Evolutionary conservation across 495 filamentous ascomycete genomes (phyloP).

Genomic region (Tuber calosporum): DNA sequence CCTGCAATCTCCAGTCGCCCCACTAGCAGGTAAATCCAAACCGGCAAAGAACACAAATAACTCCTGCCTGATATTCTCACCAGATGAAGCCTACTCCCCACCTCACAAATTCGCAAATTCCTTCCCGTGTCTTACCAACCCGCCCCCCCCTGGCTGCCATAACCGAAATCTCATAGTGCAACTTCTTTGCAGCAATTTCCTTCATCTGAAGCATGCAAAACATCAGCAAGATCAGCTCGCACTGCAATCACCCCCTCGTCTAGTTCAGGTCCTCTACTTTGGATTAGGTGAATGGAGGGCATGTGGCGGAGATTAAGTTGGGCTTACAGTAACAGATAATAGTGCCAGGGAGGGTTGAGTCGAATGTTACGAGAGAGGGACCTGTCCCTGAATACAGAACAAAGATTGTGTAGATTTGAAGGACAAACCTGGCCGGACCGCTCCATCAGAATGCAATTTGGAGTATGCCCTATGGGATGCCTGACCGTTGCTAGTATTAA

Average conservation of each 20-base stretch:
- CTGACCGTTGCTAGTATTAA: too few relatives aligned
- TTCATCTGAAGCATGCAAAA: constrained; percentile 93
- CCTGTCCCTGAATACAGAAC: too few relatives aligned
- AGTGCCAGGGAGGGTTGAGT: background rate
- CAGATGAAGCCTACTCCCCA: constrained; percentile 74
- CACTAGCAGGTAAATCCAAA: constrained; percentile 39
- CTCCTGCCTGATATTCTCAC: constrained; percentile 25
- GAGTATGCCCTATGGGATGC: too few relatives aligned
- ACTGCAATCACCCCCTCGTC: constrained; percentile 85
- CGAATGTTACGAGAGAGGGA: background rate
- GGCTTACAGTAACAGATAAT: background rate
- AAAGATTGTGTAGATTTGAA: too few relatives aligned
- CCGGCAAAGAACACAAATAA: constrained; percentile 10
- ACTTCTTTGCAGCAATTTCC: constrained; percentile 90
- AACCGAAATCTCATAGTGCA: constrained; percentile 81
- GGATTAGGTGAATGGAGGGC: background rate
- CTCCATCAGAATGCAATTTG: too few relatives aligned
- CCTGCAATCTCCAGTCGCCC: constrained; percentile 61
- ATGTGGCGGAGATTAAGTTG: background rate
- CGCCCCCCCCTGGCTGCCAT: constrained; percentile 69
- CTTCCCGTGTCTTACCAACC: constrained; percentile 6
- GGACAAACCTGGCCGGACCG: too few relatives aligned
- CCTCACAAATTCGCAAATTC: constrained; percentile 63
- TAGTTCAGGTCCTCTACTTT: constrained; percentile 85
- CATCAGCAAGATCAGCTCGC: constrained; percentile 85